Conservation (phyloP, 768 basidiomycete species). For the Lactifluus pinguis region DNA sequence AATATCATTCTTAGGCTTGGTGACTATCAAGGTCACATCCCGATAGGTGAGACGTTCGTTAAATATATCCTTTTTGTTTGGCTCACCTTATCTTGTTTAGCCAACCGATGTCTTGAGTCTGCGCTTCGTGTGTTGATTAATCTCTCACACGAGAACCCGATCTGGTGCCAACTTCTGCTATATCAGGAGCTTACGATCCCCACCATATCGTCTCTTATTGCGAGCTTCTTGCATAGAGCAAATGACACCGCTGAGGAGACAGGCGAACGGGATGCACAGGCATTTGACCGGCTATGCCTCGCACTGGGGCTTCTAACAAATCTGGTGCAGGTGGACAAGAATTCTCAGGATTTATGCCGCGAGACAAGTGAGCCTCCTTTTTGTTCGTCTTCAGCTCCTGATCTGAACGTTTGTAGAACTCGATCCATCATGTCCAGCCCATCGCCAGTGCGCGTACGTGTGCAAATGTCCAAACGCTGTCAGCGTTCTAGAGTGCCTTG, state of each 20-base stretch:
- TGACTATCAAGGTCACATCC: slow-evolving; percentile 17
- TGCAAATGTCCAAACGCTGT: slow-evolving; percentile 45
- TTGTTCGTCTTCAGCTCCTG: not conserved
- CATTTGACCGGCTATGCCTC: slow-evolving; percentile 67
- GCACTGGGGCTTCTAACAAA: slow-evolving; percentile 70
- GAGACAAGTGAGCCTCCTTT: slow-evolving; percentile 39
- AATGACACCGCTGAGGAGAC: slow-evolving; percentile 15
- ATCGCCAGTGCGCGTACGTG: slow-evolving; percentile 38
- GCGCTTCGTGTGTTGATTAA: slow-evolving; percentile 61
- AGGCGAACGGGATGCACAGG: slow-evolving; percentile 29
- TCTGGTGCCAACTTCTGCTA: slow-evolving; percentile 48
- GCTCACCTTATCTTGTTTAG: slow-evolving; percentile 21
- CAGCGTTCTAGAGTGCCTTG: slow-evolving; percentile 44
- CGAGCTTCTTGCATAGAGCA: slow-evolving; percentile 29
- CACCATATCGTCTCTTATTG: slow-evolving; percentile 40
- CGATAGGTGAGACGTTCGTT: not conserved
- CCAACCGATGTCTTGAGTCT: slow-evolving; percentile 44
- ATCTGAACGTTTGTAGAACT: slow-evolving; percentile 32
- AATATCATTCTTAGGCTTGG: slow-evolving; percentile 30
- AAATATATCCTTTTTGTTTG: not conserved
- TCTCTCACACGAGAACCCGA: slow-evolving; percentile 51
- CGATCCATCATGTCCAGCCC: slow-evolving; percentile 42
- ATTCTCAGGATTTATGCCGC: slow-evolving; percentile 38
- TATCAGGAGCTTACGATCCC: slow-evolving; percentile 38
- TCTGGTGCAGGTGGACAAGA: slow-evolving; percentile 51